These are phyloP conservation scores for Boletus smithii DNA, from an alignment of 1,284 basidiomycete species.

Conservation along the genomic window DNA sequence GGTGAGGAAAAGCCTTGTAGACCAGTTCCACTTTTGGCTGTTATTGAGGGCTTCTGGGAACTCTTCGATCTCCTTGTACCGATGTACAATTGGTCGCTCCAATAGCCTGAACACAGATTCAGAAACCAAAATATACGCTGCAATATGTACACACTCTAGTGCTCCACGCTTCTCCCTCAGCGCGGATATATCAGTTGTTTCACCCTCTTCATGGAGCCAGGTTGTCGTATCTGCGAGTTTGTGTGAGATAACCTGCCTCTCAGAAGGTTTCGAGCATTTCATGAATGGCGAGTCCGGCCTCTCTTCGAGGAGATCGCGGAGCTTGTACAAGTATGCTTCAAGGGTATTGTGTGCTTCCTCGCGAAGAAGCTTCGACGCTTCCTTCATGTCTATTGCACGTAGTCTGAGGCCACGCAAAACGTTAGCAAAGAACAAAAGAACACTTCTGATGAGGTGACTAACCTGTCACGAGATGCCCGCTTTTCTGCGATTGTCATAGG, in stretches of 20 bases:
- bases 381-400: constrained; percentile 74
- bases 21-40: constrained; percentile 81
- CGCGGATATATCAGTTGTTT: constrained; percentile 73
- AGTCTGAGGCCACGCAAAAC: constrained; percentile 50
- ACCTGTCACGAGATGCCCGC: constrained; percentile 66
- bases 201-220: constrained; percentile 89
- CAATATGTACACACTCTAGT: constrained; percentile 65
- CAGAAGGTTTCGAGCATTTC: constrained; percentile 72
- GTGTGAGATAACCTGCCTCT: constrained; percentile 63
- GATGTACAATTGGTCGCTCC: constrained; percentile 79
- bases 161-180: constrained; percentile 71
- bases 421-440: background rate
- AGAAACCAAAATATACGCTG: constrained; percentile 1
- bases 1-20: constrained; percentile 73
- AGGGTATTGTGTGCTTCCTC: constrained; percentile 92
- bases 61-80: constrained; percentile 83
- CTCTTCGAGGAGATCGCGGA: constrained; percentile 79
- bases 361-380: constrained; percentile 70
- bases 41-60: constrained; percentile 72
- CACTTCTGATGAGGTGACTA: background rate
- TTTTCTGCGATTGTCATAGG: constrained; percentile 77
- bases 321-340: constrained; percentile 88
- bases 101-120: constrained; percentile 50
- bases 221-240: constrained; percentile 68
- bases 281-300: constrained; percentile 68